Evolutionary conservation across 768 basidiomycete species (phyloP).

Genomic region (Pholiota microspora): DNA sequence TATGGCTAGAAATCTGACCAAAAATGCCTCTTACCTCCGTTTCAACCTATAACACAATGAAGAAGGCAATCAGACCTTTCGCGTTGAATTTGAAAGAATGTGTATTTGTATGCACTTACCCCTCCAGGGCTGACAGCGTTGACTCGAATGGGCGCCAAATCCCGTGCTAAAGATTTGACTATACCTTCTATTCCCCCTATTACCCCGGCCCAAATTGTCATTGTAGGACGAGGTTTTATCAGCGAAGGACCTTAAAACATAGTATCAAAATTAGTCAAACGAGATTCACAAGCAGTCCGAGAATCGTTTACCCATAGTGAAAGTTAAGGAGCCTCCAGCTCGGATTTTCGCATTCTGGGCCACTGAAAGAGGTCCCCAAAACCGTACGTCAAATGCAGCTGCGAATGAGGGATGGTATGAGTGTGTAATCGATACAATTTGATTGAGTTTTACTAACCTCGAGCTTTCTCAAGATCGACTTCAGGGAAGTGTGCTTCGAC

Average conservation of each 20-base stretch:
- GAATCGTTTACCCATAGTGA: neutral
- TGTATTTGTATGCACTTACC: neutral
- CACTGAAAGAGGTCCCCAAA: constrained; percentile 7
- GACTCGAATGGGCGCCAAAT: constrained; percentile 7
- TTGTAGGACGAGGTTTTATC: neutral
- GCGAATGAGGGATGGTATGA: neutral
- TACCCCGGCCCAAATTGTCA: neutral
- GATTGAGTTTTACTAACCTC: neutral
- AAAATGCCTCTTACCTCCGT: constrained; percentile 1
- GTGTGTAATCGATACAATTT: neutral
- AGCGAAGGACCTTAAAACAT: neutral
- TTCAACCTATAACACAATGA: neutral
- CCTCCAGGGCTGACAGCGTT: constrained; percentile 4
- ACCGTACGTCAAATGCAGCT: constrained; percentile 3
- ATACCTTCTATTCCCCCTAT: neutral
- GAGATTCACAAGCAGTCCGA: no score
- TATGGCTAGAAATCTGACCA: neutral
- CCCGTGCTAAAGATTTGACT: constrained; percentile 1
- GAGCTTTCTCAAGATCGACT: neutral
- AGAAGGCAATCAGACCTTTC: no score
- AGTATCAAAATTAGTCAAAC: no score
- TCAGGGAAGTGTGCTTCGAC: neutral
- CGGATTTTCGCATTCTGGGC: constrained; percentile 1
- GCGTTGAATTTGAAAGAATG: no score
- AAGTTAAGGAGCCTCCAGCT: constrained; percentile 1